Percentiles rank a stretch among this genome's conserved stretches.
phyloP scores from a whole-genome alignment of 2,329 filamentous ascomycete genomes.

The Ceratocystis cubensis region DNA sequence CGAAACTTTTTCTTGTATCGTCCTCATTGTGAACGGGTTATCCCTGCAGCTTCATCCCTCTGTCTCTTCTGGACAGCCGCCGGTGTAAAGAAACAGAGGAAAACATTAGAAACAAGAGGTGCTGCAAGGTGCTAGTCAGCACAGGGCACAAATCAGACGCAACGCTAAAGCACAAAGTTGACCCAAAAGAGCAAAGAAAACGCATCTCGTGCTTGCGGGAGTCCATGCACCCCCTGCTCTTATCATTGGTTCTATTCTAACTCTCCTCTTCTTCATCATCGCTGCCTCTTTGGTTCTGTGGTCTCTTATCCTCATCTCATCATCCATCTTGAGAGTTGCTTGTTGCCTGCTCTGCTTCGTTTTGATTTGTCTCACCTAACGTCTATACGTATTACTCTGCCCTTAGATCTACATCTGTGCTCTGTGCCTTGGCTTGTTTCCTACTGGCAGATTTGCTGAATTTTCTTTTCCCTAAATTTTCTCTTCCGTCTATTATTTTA shows the following conservation, averaged over 20 bases:
- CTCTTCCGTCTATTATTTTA: background rate
- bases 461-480: background rate
- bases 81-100: background rate
- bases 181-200: slow-evolving; percentile 19
- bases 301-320: slow-evolving; percentile 1
- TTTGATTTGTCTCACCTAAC: background rate
- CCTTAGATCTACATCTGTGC: background rate
- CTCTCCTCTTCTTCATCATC: background rate
- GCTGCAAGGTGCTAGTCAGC: background rate
- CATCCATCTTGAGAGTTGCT: background rate
- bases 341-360: background rate
- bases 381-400: slow-evolving; percentile 1
- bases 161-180: slow-evolving; percentile 8
- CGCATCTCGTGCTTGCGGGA: slow-evolving; percentile 19
- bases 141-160: slow-evolving; percentile 8
- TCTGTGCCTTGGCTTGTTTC: slow-evolving; percentile 2
- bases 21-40: background rate
- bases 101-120: background rate
- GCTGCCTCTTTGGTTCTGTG: background rate
- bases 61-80: background rate
- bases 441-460: background rate
- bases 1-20: background rate
- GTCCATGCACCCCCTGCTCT: slow-evolving; percentile 14
- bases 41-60: background rate
- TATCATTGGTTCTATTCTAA: slow-evolving; percentile 4